Percentiles rank a stretch among this genome's conserved stretches.
phyloP scores from a whole-genome alignment of 164 flowering plant species.

The Buxus sempervirens region DNA sequence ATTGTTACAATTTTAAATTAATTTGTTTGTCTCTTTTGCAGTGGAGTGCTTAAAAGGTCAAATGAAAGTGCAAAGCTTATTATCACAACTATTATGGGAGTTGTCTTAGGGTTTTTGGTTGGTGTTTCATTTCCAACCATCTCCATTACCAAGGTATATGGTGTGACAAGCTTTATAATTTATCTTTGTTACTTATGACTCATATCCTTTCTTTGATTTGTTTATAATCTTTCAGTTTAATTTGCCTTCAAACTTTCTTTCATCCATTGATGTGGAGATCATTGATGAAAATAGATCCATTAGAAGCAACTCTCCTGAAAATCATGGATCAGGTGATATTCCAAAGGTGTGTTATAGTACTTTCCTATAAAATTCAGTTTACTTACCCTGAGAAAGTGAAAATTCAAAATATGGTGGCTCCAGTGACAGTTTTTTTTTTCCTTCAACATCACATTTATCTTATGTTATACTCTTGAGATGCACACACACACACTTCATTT shows the following conservation, averaged over 20 bases:
- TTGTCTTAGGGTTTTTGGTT: slow-evolving; percentile 72
- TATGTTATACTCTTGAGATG: too few species aligned
- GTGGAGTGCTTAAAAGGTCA: slow-evolving; percentile 52
- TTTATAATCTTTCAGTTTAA: slow-evolving; percentile 47
- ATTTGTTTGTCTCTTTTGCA: slow-evolving; percentile 26
- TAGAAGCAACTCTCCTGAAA: slow-evolving; percentile 27
- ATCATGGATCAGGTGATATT: slow-evolving; percentile 25
- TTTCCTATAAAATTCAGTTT: neutral
- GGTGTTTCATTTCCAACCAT: slow-evolving; percentile 78
- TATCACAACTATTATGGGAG: slow-evolving; percentile 62
- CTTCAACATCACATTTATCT: too few species aligned
- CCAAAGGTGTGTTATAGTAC: slow-evolving; percentile 39
- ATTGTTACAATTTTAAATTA: too few species aligned
- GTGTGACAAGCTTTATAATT: neutral
- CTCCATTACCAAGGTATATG: slow-evolving; percentile 58
- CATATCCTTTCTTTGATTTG: slow-evolving; percentile 11
- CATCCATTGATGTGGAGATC: slow-evolving; percentile 44
- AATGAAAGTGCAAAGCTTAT: slow-evolving; percentile 63
- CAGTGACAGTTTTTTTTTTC: too few species aligned
- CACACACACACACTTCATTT: too few species aligned
- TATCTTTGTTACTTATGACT: neutral
- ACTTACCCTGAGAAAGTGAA: neutral
- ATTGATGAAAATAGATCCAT: slow-evolving; percentile 18
- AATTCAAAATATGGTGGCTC: too few species aligned
- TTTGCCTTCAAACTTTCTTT: slow-evolving; percentile 53